Base-by-base conservation (phyloP, 345 rosid species). In the Salix purpurea region DNA sequence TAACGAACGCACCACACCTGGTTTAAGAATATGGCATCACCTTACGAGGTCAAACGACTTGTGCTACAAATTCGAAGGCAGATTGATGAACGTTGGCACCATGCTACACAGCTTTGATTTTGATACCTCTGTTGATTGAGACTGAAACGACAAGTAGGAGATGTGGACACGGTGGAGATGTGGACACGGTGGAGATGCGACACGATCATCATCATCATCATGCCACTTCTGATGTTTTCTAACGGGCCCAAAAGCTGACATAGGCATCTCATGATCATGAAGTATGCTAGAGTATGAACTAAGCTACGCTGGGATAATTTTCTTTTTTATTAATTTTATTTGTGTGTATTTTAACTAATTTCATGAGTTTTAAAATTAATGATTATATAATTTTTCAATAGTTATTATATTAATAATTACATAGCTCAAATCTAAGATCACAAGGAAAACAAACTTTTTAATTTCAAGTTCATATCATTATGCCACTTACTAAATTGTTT, bases 401-500 rank as follows among this genome's bases (percentile, higher is more conserved):
- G 4, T 36, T 1, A 36, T 36, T 36, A 36, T 5, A 36, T 36
- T 36, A 36, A 36, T 36, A 36, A 36, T 0, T 0, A 36, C 0
- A 34, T 34, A 5, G 4, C 4, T 34, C 0, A 4, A 34, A 34
- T 0, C 4, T 34, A 1, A 34, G 0, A 34, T 34, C 0, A 34
- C 4, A 34, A 34, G 6, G 0, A 34, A 34, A 34, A 34, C 6
- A 34, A 34, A 4, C 6, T 34, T 34, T 34, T 34, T 34, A 34
- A 34, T 34, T 32, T 34, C 36, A 34, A 4, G 6, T 34, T 34
- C 7, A 34, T 34, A 34, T 34, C 37, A 36, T 0, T 36, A 5
- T 36, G 1, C 0, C 37, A 5, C 7, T 1, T 0, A 36, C 7
- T 36, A 5, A 0, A 36, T 36, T 1, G 1, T 36, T 36, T 0